phyloP scores from a whole-genome alignment of 1,284 basidiomycete species.

The Cutaneotrichosporon cavernicola region DNA sequence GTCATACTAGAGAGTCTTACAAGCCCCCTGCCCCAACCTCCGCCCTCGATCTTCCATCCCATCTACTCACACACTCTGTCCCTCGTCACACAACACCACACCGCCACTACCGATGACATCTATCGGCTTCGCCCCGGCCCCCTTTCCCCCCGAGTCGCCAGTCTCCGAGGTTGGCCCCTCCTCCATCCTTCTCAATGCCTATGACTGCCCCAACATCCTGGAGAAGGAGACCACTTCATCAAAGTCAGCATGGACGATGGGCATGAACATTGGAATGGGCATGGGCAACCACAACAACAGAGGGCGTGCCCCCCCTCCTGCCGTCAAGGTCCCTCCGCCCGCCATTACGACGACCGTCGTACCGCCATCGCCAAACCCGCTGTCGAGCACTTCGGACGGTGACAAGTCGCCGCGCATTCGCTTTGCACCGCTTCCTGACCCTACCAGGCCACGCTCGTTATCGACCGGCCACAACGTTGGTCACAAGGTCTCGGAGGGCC shows the following conservation, averaged over 20 bases:
- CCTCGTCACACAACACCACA: background rate
- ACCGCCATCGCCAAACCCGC: background rate
- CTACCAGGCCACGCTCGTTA: slow-evolving; percentile 44
- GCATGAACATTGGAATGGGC: background rate
- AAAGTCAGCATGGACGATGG: background rate
- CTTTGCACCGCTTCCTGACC: slow-evolving; percentile 52
- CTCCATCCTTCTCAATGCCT: slow-evolving; percentile 23
- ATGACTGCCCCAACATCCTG: slow-evolving; percentile 8
- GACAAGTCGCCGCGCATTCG: slow-evolving; percentile 36
- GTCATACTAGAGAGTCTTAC: too few relatives aligned
- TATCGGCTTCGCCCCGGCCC: slow-evolving; percentile 3
- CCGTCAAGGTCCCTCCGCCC: background rate
- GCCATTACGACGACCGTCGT: background rate
- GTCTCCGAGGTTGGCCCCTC: slow-evolving; percentile 8
- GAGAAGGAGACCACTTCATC: background rate
- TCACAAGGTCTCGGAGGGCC: slow-evolving; percentile 17
- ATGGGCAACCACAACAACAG: slow-evolving; percentile 1
- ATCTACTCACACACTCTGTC: too few relatives aligned
- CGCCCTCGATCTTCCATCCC: too few relatives aligned
- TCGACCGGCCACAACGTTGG: slow-evolving; percentile 46
- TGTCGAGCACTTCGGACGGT: slow-evolving; percentile 4
- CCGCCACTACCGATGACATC: slow-evolving; percentile 10
- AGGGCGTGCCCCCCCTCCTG: background rate
- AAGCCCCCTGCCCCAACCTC: too few relatives aligned
- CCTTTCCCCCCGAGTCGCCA: background rate